These are phyloP conservation scores for Bretschneidera sinensis DNA, from an alignment of 345 rosid genomes.

Conservation along the genomic window DNA sequence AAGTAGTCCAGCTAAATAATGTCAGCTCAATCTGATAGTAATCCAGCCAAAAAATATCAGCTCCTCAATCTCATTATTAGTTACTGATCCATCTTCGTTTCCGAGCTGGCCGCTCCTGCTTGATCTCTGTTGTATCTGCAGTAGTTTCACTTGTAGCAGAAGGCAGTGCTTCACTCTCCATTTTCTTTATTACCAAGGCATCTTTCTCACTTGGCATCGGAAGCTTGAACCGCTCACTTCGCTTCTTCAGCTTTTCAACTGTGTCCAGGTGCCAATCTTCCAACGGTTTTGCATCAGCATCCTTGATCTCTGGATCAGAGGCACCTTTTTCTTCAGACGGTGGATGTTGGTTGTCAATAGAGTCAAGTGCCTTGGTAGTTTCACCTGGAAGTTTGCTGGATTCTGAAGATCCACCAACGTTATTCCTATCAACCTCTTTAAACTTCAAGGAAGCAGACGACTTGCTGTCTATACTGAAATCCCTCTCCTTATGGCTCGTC, in stretches of 20 bases:
- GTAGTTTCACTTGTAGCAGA: slow-evolving; percentile 48
- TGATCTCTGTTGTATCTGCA: slow-evolving; percentile 60
- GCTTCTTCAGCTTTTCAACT: slow-evolving; percentile 93
- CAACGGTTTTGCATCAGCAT: slow-evolving; percentile 40
- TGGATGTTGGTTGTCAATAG: slow-evolving; percentile 35
- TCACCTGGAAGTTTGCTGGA: slow-evolving; percentile 28
- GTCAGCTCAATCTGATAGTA: no score
- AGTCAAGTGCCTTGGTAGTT: slow-evolving; percentile 30
- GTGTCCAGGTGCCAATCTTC: slow-evolving; percentile 83
- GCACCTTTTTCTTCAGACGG: slow-evolving; percentile 41
- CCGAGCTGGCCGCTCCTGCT: slow-evolving; percentile 85
- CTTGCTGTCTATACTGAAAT: slow-evolving; percentile 47
- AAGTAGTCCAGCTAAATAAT: neutral
- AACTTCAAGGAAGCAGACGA: slow-evolving; percentile 56
- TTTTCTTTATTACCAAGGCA: slow-evolving; percentile 43
- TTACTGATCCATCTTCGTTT: slow-evolving; percentile 83
- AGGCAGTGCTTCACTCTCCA: slow-evolving; percentile 55
- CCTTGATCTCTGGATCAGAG: slow-evolving; percentile 50
- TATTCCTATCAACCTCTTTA: slow-evolving; percentile 49
- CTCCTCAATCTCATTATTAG: slow-evolving; percentile 25
- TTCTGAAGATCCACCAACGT: slow-evolving; percentile 37
- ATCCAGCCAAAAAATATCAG: neutral
- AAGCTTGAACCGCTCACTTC: slow-evolving; percentile 96
- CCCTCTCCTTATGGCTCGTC: slow-evolving; percentile 92
- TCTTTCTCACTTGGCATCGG: slow-evolving; percentile 92